Evolutionary conservation across 2,329 filamentous ascomycete species (phyloP).

Genomic region (Paracoccidioides brasiliensis): DNA sequence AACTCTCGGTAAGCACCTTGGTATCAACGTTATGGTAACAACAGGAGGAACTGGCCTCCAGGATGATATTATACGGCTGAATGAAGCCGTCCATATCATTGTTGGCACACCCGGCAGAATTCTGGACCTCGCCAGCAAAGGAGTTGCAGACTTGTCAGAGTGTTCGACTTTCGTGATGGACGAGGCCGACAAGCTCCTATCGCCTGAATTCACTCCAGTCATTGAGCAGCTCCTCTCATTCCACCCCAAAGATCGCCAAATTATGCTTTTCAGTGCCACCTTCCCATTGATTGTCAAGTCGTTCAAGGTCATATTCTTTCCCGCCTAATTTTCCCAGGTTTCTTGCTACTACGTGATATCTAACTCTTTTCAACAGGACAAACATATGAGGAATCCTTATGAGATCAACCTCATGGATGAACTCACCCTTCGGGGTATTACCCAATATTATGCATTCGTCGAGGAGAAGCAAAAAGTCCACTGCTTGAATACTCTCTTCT

Average conservation of each 20-base stretch:
- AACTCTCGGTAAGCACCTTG: constrained; percentile 90
- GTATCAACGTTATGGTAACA: constrained; percentile 98
- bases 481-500: constrained; percentile 96
- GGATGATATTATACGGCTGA: constrained; percentile 90
- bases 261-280: constrained; percentile 98
- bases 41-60: constrained; percentile 90
- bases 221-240: constrained; percentile 93
- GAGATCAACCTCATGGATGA: constrained; percentile 99
- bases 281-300: constrained; percentile 95
- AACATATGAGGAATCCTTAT: constrained; percentile 91
- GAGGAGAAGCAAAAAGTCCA: constrained; percentile 99
- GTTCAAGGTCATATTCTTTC: constrained; percentile 48
- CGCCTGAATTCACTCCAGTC: constrained; percentile 89
- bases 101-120: constrained; percentile 96
- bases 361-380: constrained; percentile 45
- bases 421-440: constrained; percentile 92
- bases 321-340: neutral
- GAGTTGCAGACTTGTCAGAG: constrained; percentile 87
- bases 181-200: constrained; percentile 95
- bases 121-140: constrained; percentile 89
- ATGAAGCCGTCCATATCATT: constrained; percentile 91
- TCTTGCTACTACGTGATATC: neutral
- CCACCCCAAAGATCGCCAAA: constrained; percentile 92
- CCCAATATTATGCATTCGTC: constrained; percentile 97
- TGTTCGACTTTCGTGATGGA: constrained; percentile 99